Conservation (phyloP, 1,139 yeast species). For the Petasospora rhodanensis region DNA sequence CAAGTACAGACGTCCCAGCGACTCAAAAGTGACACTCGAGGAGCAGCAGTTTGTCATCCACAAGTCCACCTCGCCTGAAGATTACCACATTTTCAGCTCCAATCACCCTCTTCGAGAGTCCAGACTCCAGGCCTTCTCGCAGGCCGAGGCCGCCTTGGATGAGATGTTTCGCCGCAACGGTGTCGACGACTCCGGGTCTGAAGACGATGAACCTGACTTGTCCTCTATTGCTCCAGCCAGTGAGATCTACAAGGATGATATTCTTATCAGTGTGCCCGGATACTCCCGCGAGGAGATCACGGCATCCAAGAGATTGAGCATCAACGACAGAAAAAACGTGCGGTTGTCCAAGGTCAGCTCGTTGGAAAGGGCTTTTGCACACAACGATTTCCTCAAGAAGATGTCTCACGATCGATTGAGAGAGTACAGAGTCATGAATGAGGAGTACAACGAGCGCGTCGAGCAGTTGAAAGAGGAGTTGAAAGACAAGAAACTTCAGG, state of each 20-base stretch:
- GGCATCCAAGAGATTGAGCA: constrained; percentile 20
- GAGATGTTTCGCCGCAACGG: constrained; percentile 20
- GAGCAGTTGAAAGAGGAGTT: constrained; percentile 9
- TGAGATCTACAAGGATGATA: constrained; percentile 19
- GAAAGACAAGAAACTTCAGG: constrained; percentile 4
- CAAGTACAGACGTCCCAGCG: constrained; percentile 16
- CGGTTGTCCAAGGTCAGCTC: constrained; percentile 21
- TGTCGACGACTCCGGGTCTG: constrained; percentile 22
- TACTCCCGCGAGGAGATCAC: constrained; percentile 24
- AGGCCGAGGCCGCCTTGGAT: constrained; percentile 32
- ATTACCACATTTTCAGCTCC: constrained; percentile 33
- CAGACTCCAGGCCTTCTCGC: constrained; percentile 35
- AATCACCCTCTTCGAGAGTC: constrained; percentile 33
- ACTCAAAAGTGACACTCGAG: constrained; percentile 2
- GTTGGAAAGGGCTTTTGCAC: constrained; percentile 20
- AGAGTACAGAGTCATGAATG: constrained; percentile 15
- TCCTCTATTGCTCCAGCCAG: constrained; percentile 18
- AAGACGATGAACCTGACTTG: constrained; percentile 25
- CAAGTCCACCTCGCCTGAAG: constrained; percentile 26
- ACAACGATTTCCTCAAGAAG: constrained; percentile 13
- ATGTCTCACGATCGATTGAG: constrained; percentile 9
- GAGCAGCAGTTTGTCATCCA: constrained; percentile 24
- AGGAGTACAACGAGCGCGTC: constrained; percentile 11
- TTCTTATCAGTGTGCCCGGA: constrained; percentile 24
- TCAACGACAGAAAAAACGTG: constrained; percentile 22